Evolutionary conservation across 169 alveolate species (phyloP).

Genomic region (Plasmodium vinckei): DNA sequence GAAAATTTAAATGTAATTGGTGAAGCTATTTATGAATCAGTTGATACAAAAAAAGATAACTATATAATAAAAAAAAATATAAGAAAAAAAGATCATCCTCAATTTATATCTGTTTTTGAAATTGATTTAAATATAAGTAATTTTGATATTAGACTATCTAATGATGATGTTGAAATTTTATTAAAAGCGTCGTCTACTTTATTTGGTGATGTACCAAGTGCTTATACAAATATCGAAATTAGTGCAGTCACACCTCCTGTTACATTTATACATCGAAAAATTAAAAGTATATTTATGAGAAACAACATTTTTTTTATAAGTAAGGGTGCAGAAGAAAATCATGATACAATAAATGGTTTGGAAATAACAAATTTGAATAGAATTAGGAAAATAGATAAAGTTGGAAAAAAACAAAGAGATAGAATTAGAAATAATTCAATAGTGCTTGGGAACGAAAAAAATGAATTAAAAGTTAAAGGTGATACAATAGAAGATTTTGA

Average conservation of each 20-base stretch:
- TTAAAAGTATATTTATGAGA: slow-evolving; percentile 69
- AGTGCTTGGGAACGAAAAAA: background rate
- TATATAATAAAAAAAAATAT: slow-evolving; percentile 32
- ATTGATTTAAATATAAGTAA: slow-evolving; percentile 62
- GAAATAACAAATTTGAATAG: slow-evolving; percentile 24
- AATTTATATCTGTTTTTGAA: slow-evolving; percentile 60
- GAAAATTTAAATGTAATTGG: slow-evolving; percentile 74
- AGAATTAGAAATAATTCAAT: background rate
- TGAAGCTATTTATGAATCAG: slow-evolving; percentile 75
- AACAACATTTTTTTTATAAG: slow-evolving; percentile 60
- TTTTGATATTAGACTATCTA: slow-evolving; percentile 73
- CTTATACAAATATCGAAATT: slow-evolving; percentile 22
- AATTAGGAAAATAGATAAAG: background rate
- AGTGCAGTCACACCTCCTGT: slow-evolving; percentile 37
- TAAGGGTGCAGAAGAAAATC: background rate
- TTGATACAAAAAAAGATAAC: slow-evolving; percentile 48
- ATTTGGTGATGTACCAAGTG: slow-evolving; percentile 73
- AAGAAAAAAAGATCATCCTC: slow-evolving; percentile 13
- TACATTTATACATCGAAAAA: slow-evolving; percentile 50
- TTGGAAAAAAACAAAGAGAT: background rate
- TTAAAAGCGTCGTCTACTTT: slow-evolving; percentile 67
- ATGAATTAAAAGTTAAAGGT: background rate
- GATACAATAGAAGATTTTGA: background rate
- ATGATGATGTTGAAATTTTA: slow-evolving; percentile 72
- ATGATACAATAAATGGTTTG: background rate